Base-by-base conservation (phyloP, 2,329 filamentous ascomycete genomes). In the Coniella lustricola region DNA sequence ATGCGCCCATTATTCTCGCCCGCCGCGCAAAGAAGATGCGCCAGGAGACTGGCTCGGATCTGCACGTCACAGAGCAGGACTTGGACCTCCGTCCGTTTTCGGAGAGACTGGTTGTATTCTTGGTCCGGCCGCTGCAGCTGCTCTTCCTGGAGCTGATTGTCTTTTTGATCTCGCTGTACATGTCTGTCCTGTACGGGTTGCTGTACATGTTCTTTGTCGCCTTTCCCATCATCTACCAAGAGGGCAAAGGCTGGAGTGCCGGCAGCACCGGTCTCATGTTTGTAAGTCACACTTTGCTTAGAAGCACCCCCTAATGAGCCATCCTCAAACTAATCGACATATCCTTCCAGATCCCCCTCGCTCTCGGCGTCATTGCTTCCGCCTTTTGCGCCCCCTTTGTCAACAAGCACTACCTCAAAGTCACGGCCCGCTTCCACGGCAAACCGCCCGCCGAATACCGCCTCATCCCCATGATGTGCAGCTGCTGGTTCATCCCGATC, bases 61-160 rank as follows among this genome's bases (percentile, higher is more conserved):
- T 77, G 52, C 84, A 84, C 60, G 85, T 89, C 34, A 91, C 89
- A 0, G 87, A 93, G 64, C 78, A 85, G 59, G 89, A 95, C 47
- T 77, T 95, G 36, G 87, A 94, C 59, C 66, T 77, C 38, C 78
- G 85, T 0, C 80, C 87, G 3, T 64, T 93, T 46, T 65, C 69
- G 3, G 83, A 93, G 61, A 78, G 84, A 42, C 68, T 94, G 22
- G 69, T 72, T 18, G 75, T 93, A 57, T 91, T 93, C 73, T 70
- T 95, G 34, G 62, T 93, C 54, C 81, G 89, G 4, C 90, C 89
- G 1, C 87, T 95, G 69, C 87, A 93, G 69, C 79, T 95, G 2
- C 78, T 95, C 31, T 91, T 93, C 65, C 69, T 77, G 52, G 89
- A 95, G 65, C 80, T 86, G 34, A 95, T 95, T 59, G 87, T 95